Percentiles rank a stretch among this genome's conserved stretches.
phyloP scores from a whole-genome alignment of 805 yeast genomes.

The Vanderwaltozyma polyspora region DNA sequence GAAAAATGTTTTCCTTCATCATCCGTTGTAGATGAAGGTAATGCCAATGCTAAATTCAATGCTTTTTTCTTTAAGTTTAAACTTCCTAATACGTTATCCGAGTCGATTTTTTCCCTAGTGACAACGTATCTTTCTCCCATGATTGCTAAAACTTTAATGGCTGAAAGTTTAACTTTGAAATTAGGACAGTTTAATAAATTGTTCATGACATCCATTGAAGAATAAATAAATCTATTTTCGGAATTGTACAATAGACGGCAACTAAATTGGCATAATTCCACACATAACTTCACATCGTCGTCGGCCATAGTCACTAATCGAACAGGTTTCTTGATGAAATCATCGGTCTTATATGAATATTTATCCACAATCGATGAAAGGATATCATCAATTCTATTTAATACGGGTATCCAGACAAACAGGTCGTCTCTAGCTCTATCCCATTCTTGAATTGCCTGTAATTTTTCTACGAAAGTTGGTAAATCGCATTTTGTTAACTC shows the following conservation, averaged over 20 bases:
- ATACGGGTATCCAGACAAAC: slow-evolving; percentile 62
- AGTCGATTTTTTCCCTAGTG: slow-evolving; percentile 22
- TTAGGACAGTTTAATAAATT: slow-evolving; percentile 49
- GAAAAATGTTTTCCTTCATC: slow-evolving; percentile 33
- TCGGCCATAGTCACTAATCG: slow-evolving; percentile 35
- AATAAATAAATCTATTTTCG: slow-evolving; percentile 52
- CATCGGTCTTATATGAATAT: slow-evolving; percentile 29
- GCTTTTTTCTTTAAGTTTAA: slow-evolving; percentile 34
- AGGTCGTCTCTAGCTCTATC: slow-evolving; percentile 57
- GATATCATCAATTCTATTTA: slow-evolving; percentile 65
- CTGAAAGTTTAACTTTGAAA: slow-evolving; percentile 44
- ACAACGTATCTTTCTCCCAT: slow-evolving; percentile 50
- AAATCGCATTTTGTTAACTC: slow-evolving; percentile 30
- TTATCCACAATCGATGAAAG: slow-evolving; percentile 43
- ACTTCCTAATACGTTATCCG: slow-evolving; percentile 15
- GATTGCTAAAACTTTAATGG: slow-evolving; percentile 48
- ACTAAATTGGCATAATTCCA: slow-evolving; percentile 50
- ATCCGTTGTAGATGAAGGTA: slow-evolving; percentile 38
- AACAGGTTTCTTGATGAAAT: slow-evolving; percentile 35
- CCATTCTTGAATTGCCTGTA: slow-evolving; percentile 38
- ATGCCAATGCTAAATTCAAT: slow-evolving; percentile 41
- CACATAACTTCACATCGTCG: slow-evolving; percentile 37
- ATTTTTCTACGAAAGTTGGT: slow-evolving; percentile 31
- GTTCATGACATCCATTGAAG: slow-evolving; percentile 52
- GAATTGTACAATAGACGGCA: slow-evolving; percentile 56